These are phyloP conservation scores for Adansonia grandidieri DNA, from an alignment of 441 rosid species.

Conservation along the genomic window DNA sequence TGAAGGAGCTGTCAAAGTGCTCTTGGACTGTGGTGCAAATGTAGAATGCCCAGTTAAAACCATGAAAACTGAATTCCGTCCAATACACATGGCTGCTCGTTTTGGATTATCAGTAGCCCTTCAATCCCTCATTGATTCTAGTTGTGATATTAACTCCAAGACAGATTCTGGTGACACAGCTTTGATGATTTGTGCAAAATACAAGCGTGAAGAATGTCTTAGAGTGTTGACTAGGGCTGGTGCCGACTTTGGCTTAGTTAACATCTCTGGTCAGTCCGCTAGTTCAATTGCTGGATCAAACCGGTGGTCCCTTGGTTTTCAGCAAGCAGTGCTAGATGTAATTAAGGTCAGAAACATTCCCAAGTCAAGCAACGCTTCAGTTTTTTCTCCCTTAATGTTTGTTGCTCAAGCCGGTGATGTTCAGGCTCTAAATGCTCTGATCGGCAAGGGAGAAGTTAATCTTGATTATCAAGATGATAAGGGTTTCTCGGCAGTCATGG, in stretches of 20 bases:
- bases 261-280: conserved; percentile 51
- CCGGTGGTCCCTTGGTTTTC: conserved; percentile 71
- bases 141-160: conserved; percentile 72
- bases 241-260: conserved; percentile 80
- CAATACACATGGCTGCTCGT: conserved; percentile 87
- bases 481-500: conserved; percentile 90
- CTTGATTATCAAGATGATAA: conserved; percentile 78
- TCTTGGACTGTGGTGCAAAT: conserved; percentile 65
- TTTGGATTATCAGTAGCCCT: conserved; percentile 56
- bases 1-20: conserved; percentile 71
- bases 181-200: conserved; percentile 65
- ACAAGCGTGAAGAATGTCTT: conserved; percentile 63
- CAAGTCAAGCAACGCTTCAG: conserved; percentile 54
- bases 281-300: conserved; percentile 56
- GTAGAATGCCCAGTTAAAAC: conserved; percentile 61
- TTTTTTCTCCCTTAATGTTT: conserved; percentile 63
- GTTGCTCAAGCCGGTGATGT: conserved; percentile 71
- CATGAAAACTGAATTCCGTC: conserved; percentile 54
- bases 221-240: conserved; percentile 69
- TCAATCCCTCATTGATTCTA: conserved; percentile 58
- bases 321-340: conserved; percentile 58
- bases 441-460: conserved; percentile 44
- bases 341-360: conserved; percentile 62
- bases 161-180: conserved; percentile 80
- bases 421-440: conserved; percentile 61